These are phyloP conservation scores for Berkeleyomyces basicola DNA, from an alignment of 2,329 filamentous ascomycete species.

Conservation along the genomic window DNA sequence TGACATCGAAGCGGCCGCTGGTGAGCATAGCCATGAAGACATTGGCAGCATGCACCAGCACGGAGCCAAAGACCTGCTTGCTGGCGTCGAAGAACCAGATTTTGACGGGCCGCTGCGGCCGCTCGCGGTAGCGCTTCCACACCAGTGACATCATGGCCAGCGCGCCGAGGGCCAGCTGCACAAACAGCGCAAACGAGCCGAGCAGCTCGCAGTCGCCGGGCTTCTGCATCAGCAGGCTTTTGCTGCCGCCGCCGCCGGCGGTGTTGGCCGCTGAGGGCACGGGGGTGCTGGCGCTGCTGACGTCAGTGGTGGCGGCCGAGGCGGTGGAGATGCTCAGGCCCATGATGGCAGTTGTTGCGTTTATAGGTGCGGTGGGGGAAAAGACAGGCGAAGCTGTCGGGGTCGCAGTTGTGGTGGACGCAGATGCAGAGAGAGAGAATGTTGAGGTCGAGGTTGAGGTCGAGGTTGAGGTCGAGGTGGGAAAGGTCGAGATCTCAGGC, in stretches of 20 bases:
- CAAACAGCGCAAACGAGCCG: slow-evolving; percentile 76
- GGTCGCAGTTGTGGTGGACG: not conserved
- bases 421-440: not conserved
- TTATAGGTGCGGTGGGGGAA: slow-evolving; percentile 9
- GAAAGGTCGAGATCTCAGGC: not conserved
- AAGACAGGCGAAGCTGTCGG: not conserved
- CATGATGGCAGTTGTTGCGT: slow-evolving; percentile 12
- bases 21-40: slow-evolving; percentile 94
- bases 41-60: slow-evolving; percentile 81
- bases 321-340: slow-evolving; percentile 20
- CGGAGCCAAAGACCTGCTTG: slow-evolving; percentile 91
- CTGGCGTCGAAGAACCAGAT: slow-evolving; percentile 97
- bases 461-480: not conserved
- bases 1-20: slow-evolving; percentile 62
- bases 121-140: slow-evolving; percentile 83
- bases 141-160: slow-evolving; percentile 76
- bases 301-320: slow-evolving; percentile 19
- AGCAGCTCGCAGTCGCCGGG: slow-evolving; percentile 69
- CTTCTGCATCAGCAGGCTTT: slow-evolving; percentile 15
- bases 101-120: slow-evolving; percentile 79
- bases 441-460: not conserved
- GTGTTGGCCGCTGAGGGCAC: slow-evolving; percentile 18
- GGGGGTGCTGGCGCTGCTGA: slow-evolving; percentile 16
- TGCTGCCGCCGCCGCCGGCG: slow-evolving; percentile 16
- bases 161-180: slow-evolving; percentile 72